Percentiles rank a stretch among this genome's conserved stretches.
These are phyloP conservation scores for Brassica nigra DNA, from an alignment of 345 rosid genomes.

Conservation along the genomic window DNA sequence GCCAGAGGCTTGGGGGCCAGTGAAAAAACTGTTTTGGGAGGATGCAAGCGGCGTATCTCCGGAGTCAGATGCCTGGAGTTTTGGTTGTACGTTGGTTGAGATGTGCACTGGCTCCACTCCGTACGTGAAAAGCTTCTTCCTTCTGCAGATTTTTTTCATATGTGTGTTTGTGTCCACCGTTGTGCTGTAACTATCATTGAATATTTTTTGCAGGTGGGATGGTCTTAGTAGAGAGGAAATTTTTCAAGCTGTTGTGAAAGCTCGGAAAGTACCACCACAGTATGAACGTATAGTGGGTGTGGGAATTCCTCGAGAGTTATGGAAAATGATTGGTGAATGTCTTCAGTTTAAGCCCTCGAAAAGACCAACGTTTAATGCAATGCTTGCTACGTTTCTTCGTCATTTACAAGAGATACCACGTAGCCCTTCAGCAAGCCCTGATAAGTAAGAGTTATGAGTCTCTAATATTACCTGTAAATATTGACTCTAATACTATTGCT, in stretches of 20 bases:
- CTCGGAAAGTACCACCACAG: conserved; percentile 85
- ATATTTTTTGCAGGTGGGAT: conserved; percentile 70
- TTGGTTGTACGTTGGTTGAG: conserved; percentile 97
- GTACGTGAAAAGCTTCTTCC: conserved; percentile 55
- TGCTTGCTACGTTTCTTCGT: conserved; percentile 86
- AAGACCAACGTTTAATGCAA: conserved; percentile 87
- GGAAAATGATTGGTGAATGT: conserved; percentile 99
- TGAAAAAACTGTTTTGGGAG: conserved; percentile 92
- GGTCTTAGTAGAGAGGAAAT: conserved; percentile 92
- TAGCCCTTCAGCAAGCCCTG: conserved; percentile 87
- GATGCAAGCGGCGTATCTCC: conserved; percentile 84
- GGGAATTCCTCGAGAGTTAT: conserved; percentile 91
- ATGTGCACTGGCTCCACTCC: conserved; percentile 99
- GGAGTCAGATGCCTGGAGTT: conserved; percentile 99
- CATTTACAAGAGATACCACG: conserved; percentile 95
- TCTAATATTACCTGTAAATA: conserved; percentile 16
- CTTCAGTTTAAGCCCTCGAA: conserved; percentile 88
- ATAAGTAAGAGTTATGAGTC: conserved; percentile 59
- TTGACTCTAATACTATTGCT: background rate
- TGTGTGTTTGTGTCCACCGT: conserved; percentile 16
- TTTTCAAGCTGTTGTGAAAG: conserved; percentile 83
- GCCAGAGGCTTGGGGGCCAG: conserved; percentile 99
- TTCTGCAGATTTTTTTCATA: conserved; percentile 4
- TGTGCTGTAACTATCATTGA: conserved; percentile 20
- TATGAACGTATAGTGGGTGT: conserved; percentile 97